Base-by-base conservation (phyloP, 495 filamentous ascomycete genomes). In the Beverwykella pulmonaria region DNA sequence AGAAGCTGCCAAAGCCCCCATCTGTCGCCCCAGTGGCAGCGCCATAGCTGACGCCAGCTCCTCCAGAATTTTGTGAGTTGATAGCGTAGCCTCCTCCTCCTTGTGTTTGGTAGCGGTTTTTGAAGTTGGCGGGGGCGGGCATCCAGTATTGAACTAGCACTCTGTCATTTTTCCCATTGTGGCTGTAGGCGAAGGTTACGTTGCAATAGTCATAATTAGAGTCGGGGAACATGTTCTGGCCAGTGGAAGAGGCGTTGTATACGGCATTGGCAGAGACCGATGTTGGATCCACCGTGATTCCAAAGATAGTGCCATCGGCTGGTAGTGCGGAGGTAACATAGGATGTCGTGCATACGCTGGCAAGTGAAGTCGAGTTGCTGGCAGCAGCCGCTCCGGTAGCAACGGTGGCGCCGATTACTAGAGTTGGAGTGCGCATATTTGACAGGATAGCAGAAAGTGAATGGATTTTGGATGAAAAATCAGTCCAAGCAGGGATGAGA, bases 1-100 rank as follows among this genome's bases (percentile, higher is more conserved):
- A 59, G 69, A 82, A 82, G 63, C 72, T 73, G 15, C 81, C 81
- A 63, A 82, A 82, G 0, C 82, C 80, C 46, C 78, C 81, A 62
- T 82, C 81, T 0, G 81, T 83, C 9, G 72, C 61, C 4, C 80
- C 81, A 12, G 77, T 70, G 0, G 76, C 82, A 8, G 78, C 80
- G 15, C 79, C 81, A 61, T 79, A 79, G 12, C 77, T 75, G 29
- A 83, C 66, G 2, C 80, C 81, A 0, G 63, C 74, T 5, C 78
- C 73, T 26, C 81, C 73, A 4, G 71, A 77, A 1, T 47, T 50
- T 10, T 41, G 61, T 2, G 72, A 75, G 59, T 82, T 81, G 66
- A 84, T 80, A 7, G 81, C 77, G 26, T 75, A 75, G 0, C 79
- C 80, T 3, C 79, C 79, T 19, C 81, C 81, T 25, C 81, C 81